A percentile compares a stretch with the other conserved stretches of the same genome.
These are phyloP conservation scores for Exophiala xenobiotica DNA, from an alignment of 2,329 filamentous ascomycete genomes.

Conservation along the genomic window DNA sequence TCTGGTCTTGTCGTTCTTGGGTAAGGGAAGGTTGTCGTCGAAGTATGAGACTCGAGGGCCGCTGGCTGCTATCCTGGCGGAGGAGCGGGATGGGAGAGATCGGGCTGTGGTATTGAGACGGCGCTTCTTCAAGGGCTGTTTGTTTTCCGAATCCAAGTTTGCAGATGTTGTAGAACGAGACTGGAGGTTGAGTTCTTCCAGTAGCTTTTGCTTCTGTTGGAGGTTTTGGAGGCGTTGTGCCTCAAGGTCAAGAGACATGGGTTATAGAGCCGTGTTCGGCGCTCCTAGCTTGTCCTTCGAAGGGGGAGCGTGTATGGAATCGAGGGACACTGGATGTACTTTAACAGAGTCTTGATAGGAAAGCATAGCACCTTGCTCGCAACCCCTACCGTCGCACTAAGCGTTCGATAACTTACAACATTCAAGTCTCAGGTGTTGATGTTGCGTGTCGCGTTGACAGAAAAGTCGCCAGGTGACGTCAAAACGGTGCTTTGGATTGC, in stretches of 20 bases:
- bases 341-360: too few species aligned
- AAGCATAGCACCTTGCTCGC: too few species aligned
- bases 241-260: constrained; percentile 41
- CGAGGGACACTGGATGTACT: too few species aligned
- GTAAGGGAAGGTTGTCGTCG: neutral
- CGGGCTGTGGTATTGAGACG: constrained; percentile 34
- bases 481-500: neutral
- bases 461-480: neutral
- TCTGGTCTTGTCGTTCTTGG: neutral
- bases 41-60: constrained; percentile 36
- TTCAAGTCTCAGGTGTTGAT: too few species aligned
- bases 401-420: too few species aligned
- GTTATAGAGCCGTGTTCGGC: too few species aligned
- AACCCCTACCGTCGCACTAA: too few species aligned
- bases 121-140: constrained; percentile 41
- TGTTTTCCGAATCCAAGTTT: neutral
- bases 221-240: constrained; percentile 50
- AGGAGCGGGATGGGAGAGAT: constrained; percentile 41
- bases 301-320: too few species aligned
- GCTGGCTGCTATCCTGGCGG: constrained; percentile 49
- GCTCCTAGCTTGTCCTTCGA: too few species aligned
- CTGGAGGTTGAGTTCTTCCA: constrained; percentile 49
- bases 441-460: too few species aligned
- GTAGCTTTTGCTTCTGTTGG: constrained; percentile 49
- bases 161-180: neutral